Evolutionary conservation across 306 rosid genomes (phyloP).

Genomic region (Quercus engelmannii): DNA sequence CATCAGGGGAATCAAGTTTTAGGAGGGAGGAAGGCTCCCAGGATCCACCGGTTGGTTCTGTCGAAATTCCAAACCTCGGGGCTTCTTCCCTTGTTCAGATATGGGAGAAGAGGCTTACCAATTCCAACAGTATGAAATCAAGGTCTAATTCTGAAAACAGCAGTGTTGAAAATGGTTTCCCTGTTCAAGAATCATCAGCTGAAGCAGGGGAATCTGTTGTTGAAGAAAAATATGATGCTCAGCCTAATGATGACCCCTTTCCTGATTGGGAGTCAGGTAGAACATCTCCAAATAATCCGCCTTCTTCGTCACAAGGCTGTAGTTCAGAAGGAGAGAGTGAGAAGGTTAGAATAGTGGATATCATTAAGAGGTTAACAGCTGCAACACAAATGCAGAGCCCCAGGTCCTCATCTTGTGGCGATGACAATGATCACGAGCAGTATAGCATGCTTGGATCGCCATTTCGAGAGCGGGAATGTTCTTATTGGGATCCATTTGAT

Average conservation of each 20-base stretch:
- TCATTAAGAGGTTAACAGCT: constrained; percentile 55
- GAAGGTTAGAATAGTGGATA: constrained; percentile 63
- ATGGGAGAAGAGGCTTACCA: constrained; percentile 82
- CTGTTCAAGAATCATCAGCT: constrained; percentile 21
- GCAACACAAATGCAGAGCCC: constrained; percentile 30
- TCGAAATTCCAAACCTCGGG: constrained; percentile 31
- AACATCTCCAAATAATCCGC: constrained; percentile 25
- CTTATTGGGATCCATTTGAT: constrained; percentile 26
- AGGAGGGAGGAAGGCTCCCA: constrained; percentile 26
- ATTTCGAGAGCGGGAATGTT: constrained; percentile 5
- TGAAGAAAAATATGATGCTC: constrained; percentile 31
- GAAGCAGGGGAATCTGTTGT: constrained; percentile 29
- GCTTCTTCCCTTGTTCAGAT: constrained; percentile 88
- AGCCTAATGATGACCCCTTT: constrained; percentile 21
- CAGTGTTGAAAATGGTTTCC: constrained; percentile 16
- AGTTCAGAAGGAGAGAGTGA: constrained; percentile 47
- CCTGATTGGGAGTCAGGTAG: constrained; percentile 47
- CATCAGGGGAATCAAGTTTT: constrained; percentile 19
- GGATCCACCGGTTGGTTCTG: constrained; percentile 23
- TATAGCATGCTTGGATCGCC: constrained; percentile 31
- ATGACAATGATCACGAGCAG: constrained; percentile 44
- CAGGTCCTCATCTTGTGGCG: not conserved
- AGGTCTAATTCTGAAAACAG: constrained; percentile 21
- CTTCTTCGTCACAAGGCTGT: constrained; percentile 24
- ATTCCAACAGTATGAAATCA: constrained; percentile 21